Conservation (phyloP, 176 grass and related monocot genomes). For the Ampelocalamus luodianensis region DNA sequence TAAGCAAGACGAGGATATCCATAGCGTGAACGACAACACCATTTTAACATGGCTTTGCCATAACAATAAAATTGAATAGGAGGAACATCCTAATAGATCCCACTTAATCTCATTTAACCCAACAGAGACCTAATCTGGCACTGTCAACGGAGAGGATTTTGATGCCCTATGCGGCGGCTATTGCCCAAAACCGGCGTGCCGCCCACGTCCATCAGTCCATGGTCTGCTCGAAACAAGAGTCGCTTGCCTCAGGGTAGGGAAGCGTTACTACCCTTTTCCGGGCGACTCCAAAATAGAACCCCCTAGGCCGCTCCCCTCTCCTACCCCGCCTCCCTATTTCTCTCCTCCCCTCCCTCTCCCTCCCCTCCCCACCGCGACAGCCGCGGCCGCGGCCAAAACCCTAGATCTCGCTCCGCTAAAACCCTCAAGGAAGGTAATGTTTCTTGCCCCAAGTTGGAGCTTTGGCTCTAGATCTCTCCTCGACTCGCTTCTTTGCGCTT, state of each 20-base stretch:
- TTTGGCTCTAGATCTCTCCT: constrained; percentile 28
- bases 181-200: background rate
- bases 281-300: constrained; percentile 5
- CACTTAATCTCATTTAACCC: no score
- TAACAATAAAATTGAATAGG: no score
- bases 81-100: no score
- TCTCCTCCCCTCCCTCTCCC: background rate
- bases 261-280: background rate
- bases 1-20: no score
- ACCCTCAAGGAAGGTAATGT: constrained; percentile 30
- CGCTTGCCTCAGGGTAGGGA: background rate
- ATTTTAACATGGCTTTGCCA: no score
- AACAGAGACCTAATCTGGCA: no score
- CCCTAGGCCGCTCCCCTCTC: background rate
- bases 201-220: background rate
- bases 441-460: background rate
- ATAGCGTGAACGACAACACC: no score
- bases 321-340: background rate
- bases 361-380: background rate
- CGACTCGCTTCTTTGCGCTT: background rate
- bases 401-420: constrained; percentile 48
- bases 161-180: background rate
- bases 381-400: constrained; percentile 35
- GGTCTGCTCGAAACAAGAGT: background rate
- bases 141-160: no score